Conservation (phyloP, 1,139 yeast genomes). For the Sugiyamaella sp. region DNA sequence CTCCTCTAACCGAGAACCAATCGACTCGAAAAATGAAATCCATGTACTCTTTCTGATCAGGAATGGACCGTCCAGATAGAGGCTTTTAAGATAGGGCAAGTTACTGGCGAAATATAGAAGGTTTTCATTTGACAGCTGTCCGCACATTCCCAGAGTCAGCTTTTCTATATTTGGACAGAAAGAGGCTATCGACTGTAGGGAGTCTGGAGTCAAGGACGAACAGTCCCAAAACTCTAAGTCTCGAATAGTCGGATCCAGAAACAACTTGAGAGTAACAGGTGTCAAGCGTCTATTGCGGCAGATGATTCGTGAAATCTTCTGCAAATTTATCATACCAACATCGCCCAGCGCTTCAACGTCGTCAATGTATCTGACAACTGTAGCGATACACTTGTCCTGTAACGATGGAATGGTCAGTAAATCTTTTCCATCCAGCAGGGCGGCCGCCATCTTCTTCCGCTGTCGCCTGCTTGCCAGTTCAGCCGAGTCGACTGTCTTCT, state of each 20-base stretch:
- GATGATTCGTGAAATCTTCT: constrained; percentile 70
- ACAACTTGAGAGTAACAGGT: constrained; percentile 69
- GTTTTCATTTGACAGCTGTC: constrained; percentile 81
- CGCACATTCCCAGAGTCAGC: constrained; percentile 85
- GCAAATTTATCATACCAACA: constrained; percentile 66
- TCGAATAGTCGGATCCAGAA: constrained; percentile 61
- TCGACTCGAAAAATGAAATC: constrained; percentile 65
- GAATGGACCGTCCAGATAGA: constrained; percentile 85
- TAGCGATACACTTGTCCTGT: constrained; percentile 77
- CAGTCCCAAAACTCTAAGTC: constrained; percentile 88
- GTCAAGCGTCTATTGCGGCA: constrained; percentile 80
- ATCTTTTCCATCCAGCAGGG: constrained; percentile 71
- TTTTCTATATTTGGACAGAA: constrained; percentile 73
- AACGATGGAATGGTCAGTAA: constrained; percentile 62
- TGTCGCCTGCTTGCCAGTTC: constrained; percentile 63
- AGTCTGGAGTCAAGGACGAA: constrained; percentile 68
- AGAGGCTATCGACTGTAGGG: constrained; percentile 71
- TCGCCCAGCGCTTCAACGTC: constrained; percentile 80
- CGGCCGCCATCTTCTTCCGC: constrained; percentile 80
- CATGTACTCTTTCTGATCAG: constrained; percentile 74
- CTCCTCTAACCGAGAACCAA: constrained; percentile 51
- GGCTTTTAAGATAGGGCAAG: constrained; percentile 53
- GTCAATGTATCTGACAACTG: constrained; percentile 71
- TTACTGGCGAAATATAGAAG: constrained; percentile 63
- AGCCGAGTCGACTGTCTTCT: constrained; percentile 22